Evolutionary conservation across 805 yeast genomes (phyloP), one percentile per base, ranked within the genome.

Genomic region (Lachancea sp.): DNA sequence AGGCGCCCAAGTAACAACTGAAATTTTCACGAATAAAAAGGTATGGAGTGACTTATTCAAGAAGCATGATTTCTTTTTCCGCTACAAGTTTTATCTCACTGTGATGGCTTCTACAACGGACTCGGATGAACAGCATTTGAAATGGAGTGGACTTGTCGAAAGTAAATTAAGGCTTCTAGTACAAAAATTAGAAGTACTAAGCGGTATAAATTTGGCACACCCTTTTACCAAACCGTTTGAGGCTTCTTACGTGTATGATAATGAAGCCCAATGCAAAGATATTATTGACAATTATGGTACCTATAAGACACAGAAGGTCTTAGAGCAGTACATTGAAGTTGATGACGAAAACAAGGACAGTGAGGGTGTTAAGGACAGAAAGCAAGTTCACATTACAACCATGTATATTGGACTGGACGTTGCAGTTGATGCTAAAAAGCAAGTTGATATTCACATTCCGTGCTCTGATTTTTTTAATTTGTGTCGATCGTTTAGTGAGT

Each of bases 141-240:
- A 83, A 52, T 92, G 95, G 94, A 78, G 86, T 49, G 97, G 98
- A 8, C 69, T 90, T 68, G 90, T 92, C 8, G 97, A 92, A 61
- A 80, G 95, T 52, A 86, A 83, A 62, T 60, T 90, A 32, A 75
- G 98, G 49, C 64, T 83, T 30, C 62, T 92, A 24, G 95, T 92
- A 24, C 83, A 76, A 51, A 92, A 88, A 58, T 70, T 92, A 36
- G 98, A 92, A 60, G 69, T 76, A 4, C 65, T 80, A 16, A 79
- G 77, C 3, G 92, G 94, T 0, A 77, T 92, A 18, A 77, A 71
- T 38, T 49, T 87, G 22, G 97, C 96, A 0, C 97, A 89, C 62
- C 97, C 98, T 1, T 92, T 76, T 58, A 83, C 83, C 15, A 85
- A 87, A 53, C 78, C 81, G 11, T 82, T 85, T 56, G 80, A 75